Evolutionary conservation across 1,284 basidiomycete species (phyloP).

Genomic region (Phlebopus sp.): DNA sequence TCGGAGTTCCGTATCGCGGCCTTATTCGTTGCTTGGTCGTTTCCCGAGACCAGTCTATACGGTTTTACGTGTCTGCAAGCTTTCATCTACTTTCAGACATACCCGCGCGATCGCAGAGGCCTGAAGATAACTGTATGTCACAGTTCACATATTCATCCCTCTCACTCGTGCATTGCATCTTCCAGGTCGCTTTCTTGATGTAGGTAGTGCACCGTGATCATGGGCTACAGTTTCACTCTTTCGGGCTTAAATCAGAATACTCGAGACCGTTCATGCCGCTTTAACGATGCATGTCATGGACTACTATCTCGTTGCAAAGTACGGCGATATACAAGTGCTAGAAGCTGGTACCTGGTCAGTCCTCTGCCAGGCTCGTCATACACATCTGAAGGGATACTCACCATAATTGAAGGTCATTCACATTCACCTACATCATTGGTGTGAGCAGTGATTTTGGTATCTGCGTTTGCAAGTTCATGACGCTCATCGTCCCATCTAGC

Average conservation of each 20-base stretch:
- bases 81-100: slow-evolving; percentile 29
- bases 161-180: too few species aligned
- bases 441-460: slow-evolving; percentile 11
- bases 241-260: slow-evolving; percentile 8
- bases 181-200: slow-evolving; percentile 24
- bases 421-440: slow-evolving; percentile 24
- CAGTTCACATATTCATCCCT: not conserved
- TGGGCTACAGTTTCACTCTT: not conserved
- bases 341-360: slow-evolving; percentile 21
- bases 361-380: not conserved
- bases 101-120: slow-evolving; percentile 16
- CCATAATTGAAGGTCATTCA: slow-evolving; percentile 11
- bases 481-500: slow-evolving; percentile 15
- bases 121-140: slow-evolving; percentile 26
- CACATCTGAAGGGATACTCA: not conserved
- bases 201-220: not conserved
- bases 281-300: slow-evolving; percentile 26
- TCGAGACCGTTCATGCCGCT: slow-evolving; percentile 24
- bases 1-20: not conserved
- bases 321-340: slow-evolving; percentile 10
- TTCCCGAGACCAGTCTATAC: slow-evolving; percentile 19
- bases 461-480: too few species aligned
- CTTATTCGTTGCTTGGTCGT: slow-evolving; percentile 3
- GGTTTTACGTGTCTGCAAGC: slow-evolving; percentile 30
- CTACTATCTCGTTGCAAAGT: slow-evolving; percentile 20